Evolutionary conservation across 495 filamentous ascomycete genomes (phyloP).

Genomic region (Penicillium coprophilum): DNA sequence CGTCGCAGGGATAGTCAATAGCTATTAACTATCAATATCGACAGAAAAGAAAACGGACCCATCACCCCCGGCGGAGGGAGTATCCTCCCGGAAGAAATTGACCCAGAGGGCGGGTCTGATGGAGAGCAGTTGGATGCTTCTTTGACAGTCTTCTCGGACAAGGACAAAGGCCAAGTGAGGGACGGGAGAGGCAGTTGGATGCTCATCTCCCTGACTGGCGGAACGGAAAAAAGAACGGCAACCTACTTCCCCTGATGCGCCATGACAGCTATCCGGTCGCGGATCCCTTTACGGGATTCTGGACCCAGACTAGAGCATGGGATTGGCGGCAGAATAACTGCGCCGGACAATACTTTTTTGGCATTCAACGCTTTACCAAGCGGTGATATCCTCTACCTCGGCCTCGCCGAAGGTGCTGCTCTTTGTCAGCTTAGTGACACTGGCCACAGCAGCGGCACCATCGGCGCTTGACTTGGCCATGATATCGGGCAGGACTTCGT

Average conservation of each 20-base stretch:
- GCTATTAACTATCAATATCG: slow-evolving; percentile 12
- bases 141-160: slow-evolving; percentile 45
- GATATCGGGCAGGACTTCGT: slow-evolving; percentile 79
- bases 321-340: slow-evolving; percentile 38
- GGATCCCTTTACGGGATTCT: neutral
- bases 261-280: slow-evolving; percentile 21
- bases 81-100: slow-evolving; percentile 13
- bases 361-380: slow-evolving; percentile 62
- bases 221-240: slow-evolving; percentile 44
- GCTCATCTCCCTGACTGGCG: slow-evolving; percentile 50
- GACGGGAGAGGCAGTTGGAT: slow-evolving; percentile 51
- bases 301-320: slow-evolving; percentile 27
- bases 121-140: slow-evolving; percentile 56
- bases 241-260: slow-evolving; percentile 40
- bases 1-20: slow-evolving; percentile 13
- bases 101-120: slow-evolving; percentile 42
- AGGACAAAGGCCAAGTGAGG: slow-evolving; percentile 25
- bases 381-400: slow-evolving; percentile 95
- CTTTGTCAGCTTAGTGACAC: slow-evolving; percentile 59
- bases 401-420: slow-evolving; percentile 90
- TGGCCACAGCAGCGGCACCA: slow-evolving; percentile 36
- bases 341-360: slow-evolving; percentile 13
- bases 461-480: slow-evolving; percentile 62
- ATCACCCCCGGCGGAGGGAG: slow-evolving; percentile 25
- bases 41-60: slow-evolving; percentile 28